These are phyloP conservation scores for Ustilago trichophora DNA, from an alignment of 1,284 basidiomycete genomes.

Conservation along the genomic window DNA sequence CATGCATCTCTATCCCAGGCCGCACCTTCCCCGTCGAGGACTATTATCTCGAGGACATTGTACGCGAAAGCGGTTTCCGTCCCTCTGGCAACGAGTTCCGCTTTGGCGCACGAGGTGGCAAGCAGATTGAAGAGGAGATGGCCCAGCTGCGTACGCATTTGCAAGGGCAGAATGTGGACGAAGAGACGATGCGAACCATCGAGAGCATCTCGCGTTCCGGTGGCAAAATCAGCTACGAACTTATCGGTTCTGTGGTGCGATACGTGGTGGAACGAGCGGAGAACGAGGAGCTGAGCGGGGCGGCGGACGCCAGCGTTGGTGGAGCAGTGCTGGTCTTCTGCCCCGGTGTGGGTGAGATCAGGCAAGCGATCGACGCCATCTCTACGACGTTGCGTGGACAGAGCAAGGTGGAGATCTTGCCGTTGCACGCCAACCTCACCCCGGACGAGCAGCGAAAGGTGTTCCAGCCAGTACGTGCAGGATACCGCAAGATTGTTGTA, in stretches of 20 bases:
- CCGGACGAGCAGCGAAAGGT: slow-evolving; percentile 83
- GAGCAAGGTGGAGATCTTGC: slow-evolving; percentile 74
- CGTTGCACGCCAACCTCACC: slow-evolving; percentile 89
- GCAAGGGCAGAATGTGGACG: slow-evolving; percentile 71
- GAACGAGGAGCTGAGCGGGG: slow-evolving; percentile 69
- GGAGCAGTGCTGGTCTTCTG: slow-evolving; percentile 82
- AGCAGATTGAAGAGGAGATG: slow-evolving; percentile 66
- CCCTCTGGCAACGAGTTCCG: slow-evolving; percentile 61
- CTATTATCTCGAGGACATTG: slow-evolving; percentile 63
- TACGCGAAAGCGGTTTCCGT: slow-evolving; percentile 41
- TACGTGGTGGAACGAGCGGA: slow-evolving; percentile 74
- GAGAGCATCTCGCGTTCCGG: slow-evolving; percentile 73
- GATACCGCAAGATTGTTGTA: slow-evolving; percentile 83
- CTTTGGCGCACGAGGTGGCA: slow-evolving; percentile 51
- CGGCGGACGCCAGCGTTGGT: slow-evolving; percentile 38
- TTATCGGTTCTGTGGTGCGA: slow-evolving; percentile 76
- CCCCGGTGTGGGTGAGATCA: slow-evolving; percentile 72
- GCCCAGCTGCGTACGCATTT: slow-evolving; percentile 71
- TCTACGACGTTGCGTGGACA: slow-evolving; percentile 65
- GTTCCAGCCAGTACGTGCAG: slow-evolving; percentile 72
- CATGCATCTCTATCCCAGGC: slow-evolving; percentile 84
- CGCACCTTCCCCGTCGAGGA: slow-evolving; percentile 63
- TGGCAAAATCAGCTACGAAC: slow-evolving; percentile 79
- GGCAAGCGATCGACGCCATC: slow-evolving; percentile 78
- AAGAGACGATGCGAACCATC: slow-evolving; percentile 72